These are phyloP conservation scores for Zizania palustris DNA, from an alignment of 202 grass and related monocot genomes.

Conservation along the genomic window DNA sequence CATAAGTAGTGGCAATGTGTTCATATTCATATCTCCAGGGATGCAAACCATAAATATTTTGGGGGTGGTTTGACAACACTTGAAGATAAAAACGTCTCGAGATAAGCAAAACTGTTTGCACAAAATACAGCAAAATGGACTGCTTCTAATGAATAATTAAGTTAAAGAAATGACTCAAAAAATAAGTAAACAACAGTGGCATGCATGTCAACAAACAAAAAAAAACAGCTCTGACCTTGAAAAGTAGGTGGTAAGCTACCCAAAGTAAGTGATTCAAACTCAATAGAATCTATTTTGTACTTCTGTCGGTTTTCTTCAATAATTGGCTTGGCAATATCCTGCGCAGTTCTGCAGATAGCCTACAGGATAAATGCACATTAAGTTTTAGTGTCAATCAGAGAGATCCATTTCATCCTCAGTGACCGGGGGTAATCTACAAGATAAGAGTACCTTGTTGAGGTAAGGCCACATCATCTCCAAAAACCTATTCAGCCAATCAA, in stretches of 20 bases:
- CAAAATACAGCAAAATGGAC: neutral
- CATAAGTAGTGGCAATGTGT: conserved; percentile 27
- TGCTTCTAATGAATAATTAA: conserved; percentile 11
- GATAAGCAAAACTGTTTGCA: neutral
- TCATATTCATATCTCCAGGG: conserved; percentile 3
- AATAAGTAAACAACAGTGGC: conserved; percentile 19
- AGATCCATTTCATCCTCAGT: conserved; percentile 33
- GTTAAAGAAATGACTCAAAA: neutral
- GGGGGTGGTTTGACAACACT: neutral
- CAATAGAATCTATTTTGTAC: conserved; percentile 87
- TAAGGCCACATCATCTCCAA: conserved; percentile 93
- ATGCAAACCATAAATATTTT: neutral
- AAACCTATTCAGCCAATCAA: conserved; percentile 97
- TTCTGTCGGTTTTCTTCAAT: conserved; percentile 82
- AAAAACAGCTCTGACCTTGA: conserved; percentile 57
- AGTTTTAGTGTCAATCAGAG: conserved; percentile 29
- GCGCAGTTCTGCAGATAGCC: conserved; percentile 88
- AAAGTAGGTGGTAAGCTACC: conserved; percentile 91
- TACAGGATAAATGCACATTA: conserved; percentile 43
- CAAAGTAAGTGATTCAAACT: conserved; percentile 88
- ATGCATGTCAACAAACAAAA: conserved; percentile 27
- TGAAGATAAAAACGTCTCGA: neutral
- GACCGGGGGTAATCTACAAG: conserved; percentile 17
- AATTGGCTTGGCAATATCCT: conserved; percentile 80
- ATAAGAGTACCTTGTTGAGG: conserved; percentile 72